Evolutionary conservation across 2,329 filamentous ascomycete genomes (phyloP).

Genomic region (Chaetomiaceae sp.): DNA sequence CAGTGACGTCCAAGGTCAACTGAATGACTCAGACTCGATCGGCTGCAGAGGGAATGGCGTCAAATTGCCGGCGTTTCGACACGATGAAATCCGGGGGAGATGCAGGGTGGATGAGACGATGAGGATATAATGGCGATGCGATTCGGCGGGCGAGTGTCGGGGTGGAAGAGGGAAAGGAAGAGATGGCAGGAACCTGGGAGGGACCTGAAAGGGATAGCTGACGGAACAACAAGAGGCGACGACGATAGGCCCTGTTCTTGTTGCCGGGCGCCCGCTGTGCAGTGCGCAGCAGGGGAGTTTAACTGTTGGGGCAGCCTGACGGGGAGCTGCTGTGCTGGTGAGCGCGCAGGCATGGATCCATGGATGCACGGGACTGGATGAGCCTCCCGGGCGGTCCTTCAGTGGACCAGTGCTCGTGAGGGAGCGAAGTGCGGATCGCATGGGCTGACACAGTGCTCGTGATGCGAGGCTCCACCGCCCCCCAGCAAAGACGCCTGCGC

Average conservation of each 20-base stretch:
- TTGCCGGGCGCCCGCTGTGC: constrained; percentile 17
- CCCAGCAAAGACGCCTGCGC: background rate
- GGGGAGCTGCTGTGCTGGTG: background rate
- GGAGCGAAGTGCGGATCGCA: constrained; percentile 15
- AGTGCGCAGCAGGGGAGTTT: background rate
- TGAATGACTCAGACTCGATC: constrained; percentile 32
- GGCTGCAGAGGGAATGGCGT: constrained; percentile 15
- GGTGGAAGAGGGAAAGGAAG: constrained; percentile 15
- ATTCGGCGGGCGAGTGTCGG: constrained; percentile 5
- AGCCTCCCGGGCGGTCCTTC: constrained; percentile 1
- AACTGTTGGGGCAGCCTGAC: background rate
- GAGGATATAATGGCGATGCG: background rate
- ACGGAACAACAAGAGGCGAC: constrained; percentile 12
- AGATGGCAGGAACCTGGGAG: constrained; percentile 19
- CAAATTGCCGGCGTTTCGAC: constrained; percentile 10
- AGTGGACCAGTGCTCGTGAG: background rate
- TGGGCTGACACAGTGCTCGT: constrained; percentile 22
- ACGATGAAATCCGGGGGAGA: background rate
- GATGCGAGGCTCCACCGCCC: constrained; percentile 15
- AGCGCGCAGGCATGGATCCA: constrained; percentile 10
- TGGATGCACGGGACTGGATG: constrained; percentile 17
- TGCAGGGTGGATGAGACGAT: constrained; percentile 1
- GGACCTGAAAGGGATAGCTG: constrained; percentile 10
- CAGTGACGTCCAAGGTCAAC: constrained; percentile 29
- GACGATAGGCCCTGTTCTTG: constrained; percentile 14